Evolutionary conservation across 495 filamentous ascomycete genomes (phyloP), one percentile per base, ranked within the genome.

Genomic region (Emericellopsis terricola): DNA sequence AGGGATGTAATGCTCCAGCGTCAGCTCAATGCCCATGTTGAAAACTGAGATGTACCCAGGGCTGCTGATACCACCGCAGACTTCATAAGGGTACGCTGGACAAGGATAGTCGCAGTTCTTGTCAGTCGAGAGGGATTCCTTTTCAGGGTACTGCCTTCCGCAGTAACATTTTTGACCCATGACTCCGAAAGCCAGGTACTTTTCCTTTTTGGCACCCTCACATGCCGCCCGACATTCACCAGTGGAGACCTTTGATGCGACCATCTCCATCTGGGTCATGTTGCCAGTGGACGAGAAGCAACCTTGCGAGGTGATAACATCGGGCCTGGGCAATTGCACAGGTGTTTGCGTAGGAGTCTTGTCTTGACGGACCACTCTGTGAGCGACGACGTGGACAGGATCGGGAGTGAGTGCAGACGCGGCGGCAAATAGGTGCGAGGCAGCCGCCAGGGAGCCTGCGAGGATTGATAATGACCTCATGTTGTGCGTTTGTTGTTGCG

Each of bases 51-150:
- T 31, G 29, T 9, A 32, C 33, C 39, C 67, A 28, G 39, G 50
- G 9, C 45, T 36, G 16, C 39, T 32, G 26, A 67, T 69, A 41
- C 72, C 72, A 45, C 75, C 74, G 76, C 78, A 83, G 10, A 53
- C 63, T 23, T 72, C 50, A 2, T 34, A 3, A 15, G 41, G 44
- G 34, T 48, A 77, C 4, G 73, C 74, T n/a, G 57, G 47, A 48
- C 78, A 84, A 1, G 49, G 34, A 17, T 57, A 53, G 30, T 63
- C 62, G 53, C 78, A 84, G 2, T 59, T 38, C 8, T 39, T 41
- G 41, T 72, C 56, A 24, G 59, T 52, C 2, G 68, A 60, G 38
- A 64, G 41, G 29, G 48, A 50, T 4, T 40, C 34, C 11, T 54
- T 42, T 14, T 67, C 57, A 6, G 78, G 78, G 21, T 77, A 52